Base-by-base conservation (phyloP, 768 basidiomycete genomes). In the Lactarius psammicola region DNA sequence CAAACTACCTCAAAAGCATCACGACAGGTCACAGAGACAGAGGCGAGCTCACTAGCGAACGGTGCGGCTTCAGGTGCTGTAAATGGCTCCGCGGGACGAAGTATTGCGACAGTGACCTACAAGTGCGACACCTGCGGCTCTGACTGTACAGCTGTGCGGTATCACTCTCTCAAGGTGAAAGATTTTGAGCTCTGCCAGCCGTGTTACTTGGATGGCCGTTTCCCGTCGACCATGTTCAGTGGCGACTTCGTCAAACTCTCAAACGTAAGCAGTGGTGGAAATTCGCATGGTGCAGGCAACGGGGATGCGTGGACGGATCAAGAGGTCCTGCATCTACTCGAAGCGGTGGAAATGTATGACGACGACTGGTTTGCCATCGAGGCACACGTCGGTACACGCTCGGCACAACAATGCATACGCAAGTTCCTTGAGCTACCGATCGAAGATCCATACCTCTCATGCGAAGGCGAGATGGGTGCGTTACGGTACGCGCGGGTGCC, bases 261-360 rank as follows among this genome's bases (percentile, higher is more conserved):
- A 6, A 76, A 75, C 51, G 74, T 79, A 23, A 70, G 67, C 60
- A 68, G 28, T 17, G 46, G 74, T 46, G 75, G 75, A 17, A 72
- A 76, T 30, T 67, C 80, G 72, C 69, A 81, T 76, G 61, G 77
- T 18, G 68, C 72, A 2, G 82, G 59, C 69, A 78, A 68, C 74
- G 81, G 34, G 15, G 87, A 87, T 62, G 81, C 82, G 66, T 99
- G 97, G 97, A 82, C 86, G 1, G 95, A 97, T 74, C 90, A 95
- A 74, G 97, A 99, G 76, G 82, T 89, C 23, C 77, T 99, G 11
- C 77, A 92, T 9, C 80, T 99, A 5, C 82, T 99, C n/a, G 97
- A 99, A 75, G 97, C 89, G 18, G 85, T 99, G 51, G 97, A 99
- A 77, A 97, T 99, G 93, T 94, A 88, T 75, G 94, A 97, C 70